These are phyloP conservation scores for Ciborinia camelliae DNA, from an alignment of 2,329 filamentous ascomycete species.

Conservation along the genomic window DNA sequence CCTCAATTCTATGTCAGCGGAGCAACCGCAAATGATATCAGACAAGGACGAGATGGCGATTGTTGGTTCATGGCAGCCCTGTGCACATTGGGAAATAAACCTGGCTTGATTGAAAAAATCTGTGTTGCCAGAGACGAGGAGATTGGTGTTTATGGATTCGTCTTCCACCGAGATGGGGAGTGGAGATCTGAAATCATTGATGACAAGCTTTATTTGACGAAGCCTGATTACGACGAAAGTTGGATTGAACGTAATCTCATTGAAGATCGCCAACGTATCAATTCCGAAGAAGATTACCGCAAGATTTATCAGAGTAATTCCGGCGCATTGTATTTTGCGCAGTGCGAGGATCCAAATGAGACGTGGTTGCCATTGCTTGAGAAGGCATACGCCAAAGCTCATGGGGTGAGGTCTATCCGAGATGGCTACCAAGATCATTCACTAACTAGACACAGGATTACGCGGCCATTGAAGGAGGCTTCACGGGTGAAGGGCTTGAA, in stretches of 20 bases:
- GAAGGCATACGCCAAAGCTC: slow-evolving; percentile 81
- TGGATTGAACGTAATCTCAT: slow-evolving; percentile 68
- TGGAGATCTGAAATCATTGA: slow-evolving; percentile 87
- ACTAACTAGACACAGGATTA: slow-evolving; percentile 52
- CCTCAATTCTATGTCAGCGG: slow-evolving; percentile 75
- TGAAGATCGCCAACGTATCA: slow-evolving; percentile 63
- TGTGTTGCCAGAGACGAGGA: slow-evolving; percentile 41
- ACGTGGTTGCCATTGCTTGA: slow-evolving; percentile 79
- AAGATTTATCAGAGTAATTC: slow-evolving; percentile 53
- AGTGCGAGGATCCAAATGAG: slow-evolving; percentile 72
- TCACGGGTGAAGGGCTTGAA: slow-evolving; percentile 53
- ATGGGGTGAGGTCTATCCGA: slow-evolving; percentile 43
- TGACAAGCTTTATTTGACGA: slow-evolving; percentile 81
- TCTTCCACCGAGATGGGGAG: slow-evolving; percentile 81
- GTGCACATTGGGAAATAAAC: slow-evolving; percentile 60
- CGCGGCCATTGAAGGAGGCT: slow-evolving; percentile 69
- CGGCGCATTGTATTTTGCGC: slow-evolving; percentile 73
- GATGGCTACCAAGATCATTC: not conserved
- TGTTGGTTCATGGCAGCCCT: slow-evolving; percentile 84
- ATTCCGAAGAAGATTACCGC: slow-evolving; percentile 55
- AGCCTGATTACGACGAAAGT: slow-evolving; percentile 71
- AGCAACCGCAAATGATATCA: slow-evolving; percentile 68
- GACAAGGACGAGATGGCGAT: slow-evolving; percentile 74
- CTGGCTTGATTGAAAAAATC: slow-evolving; percentile 46
- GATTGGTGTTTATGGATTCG: slow-evolving; percentile 83